phyloP scores from a whole-genome alignment of 202 grass and related monocot species.

The Brachypodium distachyon region DNA sequence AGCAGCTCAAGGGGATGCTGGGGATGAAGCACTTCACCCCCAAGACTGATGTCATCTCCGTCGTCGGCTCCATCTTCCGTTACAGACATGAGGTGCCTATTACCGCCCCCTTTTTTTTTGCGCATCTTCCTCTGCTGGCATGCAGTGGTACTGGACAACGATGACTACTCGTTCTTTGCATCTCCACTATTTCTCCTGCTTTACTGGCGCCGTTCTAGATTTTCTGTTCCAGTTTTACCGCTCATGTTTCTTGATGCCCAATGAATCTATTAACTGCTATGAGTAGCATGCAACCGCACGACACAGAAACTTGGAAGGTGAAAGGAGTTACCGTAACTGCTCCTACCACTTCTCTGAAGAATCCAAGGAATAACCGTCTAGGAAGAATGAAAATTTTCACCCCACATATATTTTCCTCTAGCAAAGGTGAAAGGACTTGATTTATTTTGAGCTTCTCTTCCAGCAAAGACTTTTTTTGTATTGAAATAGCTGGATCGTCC shows the following conservation, averaged over 20 bases:
- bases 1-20: constrained; percentile 91
- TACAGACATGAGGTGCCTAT: constrained; percentile 52
- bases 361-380: constrained; percentile 9
- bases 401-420: not conserved
- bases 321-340: not conserved
- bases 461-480: not conserved
- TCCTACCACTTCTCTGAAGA: constrained; percentile 2
- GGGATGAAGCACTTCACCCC: constrained; percentile 83
- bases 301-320: not conserved
- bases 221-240: not conserved
- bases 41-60: constrained; percentile 83
- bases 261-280: not conserved
- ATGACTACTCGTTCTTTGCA: not conserved
- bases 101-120: not conserved
- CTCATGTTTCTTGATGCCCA: not conserved
- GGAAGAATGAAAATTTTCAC: not conserved
- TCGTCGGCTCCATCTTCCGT: constrained; percentile 44
- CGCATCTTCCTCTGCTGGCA: not conserved
- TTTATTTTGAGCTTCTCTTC: no score
- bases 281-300: constrained; percentile 9
- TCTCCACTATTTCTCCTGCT: not conserved
- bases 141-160: not conserved
- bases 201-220: not conserved
- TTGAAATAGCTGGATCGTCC: not conserved
- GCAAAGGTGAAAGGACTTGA: no score